Evolutionary conservation across 106 monocot genomes (phyloP).

Genomic region (Gastrodia elata): DNA sequence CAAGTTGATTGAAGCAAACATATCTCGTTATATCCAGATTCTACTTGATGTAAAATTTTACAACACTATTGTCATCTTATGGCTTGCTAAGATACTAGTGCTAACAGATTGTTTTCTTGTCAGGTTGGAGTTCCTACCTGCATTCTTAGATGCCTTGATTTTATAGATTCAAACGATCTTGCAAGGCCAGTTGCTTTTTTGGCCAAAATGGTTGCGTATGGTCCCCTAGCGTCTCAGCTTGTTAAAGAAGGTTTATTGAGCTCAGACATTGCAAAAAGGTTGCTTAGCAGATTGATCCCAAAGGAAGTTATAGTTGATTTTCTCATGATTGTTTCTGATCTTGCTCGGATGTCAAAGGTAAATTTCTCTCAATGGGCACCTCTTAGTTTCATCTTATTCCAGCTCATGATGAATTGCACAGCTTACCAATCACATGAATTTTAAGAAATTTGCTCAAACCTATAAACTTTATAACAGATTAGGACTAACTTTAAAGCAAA

Average conservation of each 20-base stretch:
- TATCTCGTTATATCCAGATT: slow-evolving; percentile 73
- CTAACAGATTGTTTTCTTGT: slow-evolving; percentile 7
- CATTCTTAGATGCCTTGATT: slow-evolving; percentile 52
- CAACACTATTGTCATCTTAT: neutral
- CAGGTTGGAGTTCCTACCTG: slow-evolving; percentile 59
- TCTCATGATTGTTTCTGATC: slow-evolving; percentile 95
- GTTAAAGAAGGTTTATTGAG: slow-evolving; percentile 71
- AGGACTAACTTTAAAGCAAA: neutral
- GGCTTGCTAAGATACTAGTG: neutral
- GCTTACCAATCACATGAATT: neutral
- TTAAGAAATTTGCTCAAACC: neutral
- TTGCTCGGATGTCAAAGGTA: slow-evolving; percentile 98
- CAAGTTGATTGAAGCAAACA: slow-evolving; percentile 51
- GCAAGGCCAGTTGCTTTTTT: slow-evolving; percentile 68
- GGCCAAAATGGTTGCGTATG: slow-evolving; percentile 92
- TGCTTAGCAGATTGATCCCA: slow-evolving; percentile 37
- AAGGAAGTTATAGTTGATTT: slow-evolving; percentile 75
- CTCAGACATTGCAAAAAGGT: slow-evolving; percentile 33
- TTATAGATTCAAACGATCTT: slow-evolving; percentile 47
- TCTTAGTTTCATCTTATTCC: neutral
- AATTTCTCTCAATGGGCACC: neutral
- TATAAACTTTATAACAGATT: neutral
- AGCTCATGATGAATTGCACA: neutral
- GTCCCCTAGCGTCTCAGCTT: slow-evolving; percentile 72
- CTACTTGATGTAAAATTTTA: slow-evolving; percentile 62